Percentiles rank a stretch among this genome's conserved stretches.
Evolutionary conservation across 306 rosid species (phyloP).

Genomic region (Gillenia trifoliata): DNA sequence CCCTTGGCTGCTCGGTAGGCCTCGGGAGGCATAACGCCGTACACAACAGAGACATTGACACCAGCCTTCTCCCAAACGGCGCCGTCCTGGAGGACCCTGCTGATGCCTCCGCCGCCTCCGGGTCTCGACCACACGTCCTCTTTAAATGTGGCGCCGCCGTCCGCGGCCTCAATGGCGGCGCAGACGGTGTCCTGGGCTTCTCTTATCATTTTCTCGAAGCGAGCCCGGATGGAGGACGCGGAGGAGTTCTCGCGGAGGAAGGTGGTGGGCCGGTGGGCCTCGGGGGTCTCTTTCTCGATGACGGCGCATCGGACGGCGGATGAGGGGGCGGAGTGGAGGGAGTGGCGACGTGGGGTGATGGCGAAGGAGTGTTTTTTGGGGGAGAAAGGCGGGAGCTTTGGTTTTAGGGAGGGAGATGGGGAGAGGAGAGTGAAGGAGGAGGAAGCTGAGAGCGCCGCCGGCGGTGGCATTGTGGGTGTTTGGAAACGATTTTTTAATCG

Average conservation of each 20-base stretch:
- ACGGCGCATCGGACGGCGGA: conserved; percentile 24
- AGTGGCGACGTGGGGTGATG: conserved; percentile 2
- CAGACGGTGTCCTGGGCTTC: conserved; percentile 87
- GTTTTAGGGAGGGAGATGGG: conserved; percentile 18
- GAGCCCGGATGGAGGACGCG: conserved; percentile 54
- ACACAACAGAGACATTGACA: conserved; percentile 91
- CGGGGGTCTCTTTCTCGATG: conserved; percentile 85
- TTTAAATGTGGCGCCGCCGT: conserved; percentile 72
- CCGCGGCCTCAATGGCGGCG: conserved; percentile 64
- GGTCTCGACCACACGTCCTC: conserved; percentile 99
- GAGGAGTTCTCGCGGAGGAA: conserved; percentile 58
- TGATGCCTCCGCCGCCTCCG: conserved; percentile 96
- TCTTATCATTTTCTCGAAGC: conserved; percentile 97
- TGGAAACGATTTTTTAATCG: background rate
- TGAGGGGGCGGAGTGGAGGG: conserved; percentile 10
- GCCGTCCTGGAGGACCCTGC: conserved; percentile 93
- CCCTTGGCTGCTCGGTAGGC: conserved; percentile 94
- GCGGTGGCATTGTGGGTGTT: conserved; percentile 27
- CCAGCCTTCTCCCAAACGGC: conserved; percentile 98
- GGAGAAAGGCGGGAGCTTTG: background rate
- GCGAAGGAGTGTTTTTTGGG: background rate
- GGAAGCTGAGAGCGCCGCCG: conserved; percentile 27
- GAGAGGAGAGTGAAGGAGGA: conserved; percentile 27
- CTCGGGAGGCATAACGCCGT: conserved; percentile 96
- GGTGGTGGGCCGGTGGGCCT: conserved; percentile 64